Evolutionary conservation across 257 asterid species (phyloP), one percentile per base, ranked within the genome.

Genomic region (Ophiorrhiza pumila): DNA sequence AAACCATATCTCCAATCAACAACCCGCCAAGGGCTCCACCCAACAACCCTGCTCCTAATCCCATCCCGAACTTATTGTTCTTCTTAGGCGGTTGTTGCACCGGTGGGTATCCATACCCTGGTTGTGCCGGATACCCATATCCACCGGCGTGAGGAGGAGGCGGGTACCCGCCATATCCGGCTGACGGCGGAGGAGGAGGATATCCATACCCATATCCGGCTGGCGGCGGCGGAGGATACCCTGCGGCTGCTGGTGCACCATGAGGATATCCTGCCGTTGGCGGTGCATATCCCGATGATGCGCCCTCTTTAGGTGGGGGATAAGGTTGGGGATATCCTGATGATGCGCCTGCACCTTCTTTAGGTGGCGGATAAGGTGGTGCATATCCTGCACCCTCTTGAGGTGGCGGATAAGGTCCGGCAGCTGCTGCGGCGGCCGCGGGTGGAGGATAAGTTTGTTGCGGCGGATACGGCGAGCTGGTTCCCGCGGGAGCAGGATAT

Each of bases 11-110:
- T 25, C 97, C 97, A 29, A 91, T 53, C 78, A 91, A 69, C 37
- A 91, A 34, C 34, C 97, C 97, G 35, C 96, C 96, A 35, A 90
- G 43, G 2, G 96, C 96, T 22, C 96, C 96, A 17, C 97, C 97
- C 12, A 91, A 79, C 70, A 91, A 77, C 37, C 96, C 98, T 4
- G 96, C 98, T 18, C 96, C 98, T 46, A 90, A 77, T 32, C 95
- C 97, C 80, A 92, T 35, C 20, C 92, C 96, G 35, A 81, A 71
- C 63, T 83, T 83, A 65, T 82, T 77, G 29, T 82, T 94, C 84
- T 83, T 86, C 69, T 81, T 81, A 41, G 86, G 74, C 31, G 85
- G 86, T 37, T 74, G 83, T 60, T 67, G 82, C 42, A 77, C 86
- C 43, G 83, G 93, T 20, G 86, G 84, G 56, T 90, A 86, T 5